Evolutionary conservation across 106 monocot genomes (phyloP), one percentile per base, ranked within the genome.

Genomic region (Dendrobium officinale): DNA sequence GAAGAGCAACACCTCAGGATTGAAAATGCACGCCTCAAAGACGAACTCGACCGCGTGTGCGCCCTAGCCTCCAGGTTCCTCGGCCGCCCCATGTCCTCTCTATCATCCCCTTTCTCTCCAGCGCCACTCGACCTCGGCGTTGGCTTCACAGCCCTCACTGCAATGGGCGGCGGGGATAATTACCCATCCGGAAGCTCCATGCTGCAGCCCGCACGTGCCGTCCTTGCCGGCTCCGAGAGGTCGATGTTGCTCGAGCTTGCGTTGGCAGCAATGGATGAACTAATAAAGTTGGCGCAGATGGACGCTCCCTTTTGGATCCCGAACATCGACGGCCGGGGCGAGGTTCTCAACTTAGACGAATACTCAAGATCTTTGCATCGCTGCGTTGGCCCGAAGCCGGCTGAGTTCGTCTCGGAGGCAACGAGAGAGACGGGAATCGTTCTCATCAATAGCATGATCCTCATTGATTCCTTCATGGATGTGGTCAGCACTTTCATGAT

Each of bases 21-120:
- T 45, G 96, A 97, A 83, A 97, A 97, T 77, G 94, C 96, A 0
- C 85, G 96, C 4, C 84, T 97, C 19, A 94, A 88, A 75, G 96
- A 97, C 56, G 96, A 97, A 84, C 90, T 97, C 19, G 90, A 88
- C 33, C 92, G 92, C 0, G 90, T 94, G 74, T 86, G 86, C 55
- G 86, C 87, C 1, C 82, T 94, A n/a, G 89, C 94, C 43, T 87
- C 88, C 7, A 90, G 88, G 67, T 91, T 92, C 83, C 73, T 88
- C 0, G 90, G 90, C 64, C 42, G 84, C 24, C 83, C 92, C 1
- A 66, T 88, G 27, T 79, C 88, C 9, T 64, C 83, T 8, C 2
- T 83, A 3, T 5, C 48, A 37, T 33, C 77, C 67, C 1, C 73
- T 13, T 77, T 82, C n/a, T 78, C 72, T 9, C 72, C 68, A 58